These are phyloP conservation scores for Neurospora sp. DNA, from an alignment of 495 filamentous ascomycete species.

Conservation along the genomic window DNA sequence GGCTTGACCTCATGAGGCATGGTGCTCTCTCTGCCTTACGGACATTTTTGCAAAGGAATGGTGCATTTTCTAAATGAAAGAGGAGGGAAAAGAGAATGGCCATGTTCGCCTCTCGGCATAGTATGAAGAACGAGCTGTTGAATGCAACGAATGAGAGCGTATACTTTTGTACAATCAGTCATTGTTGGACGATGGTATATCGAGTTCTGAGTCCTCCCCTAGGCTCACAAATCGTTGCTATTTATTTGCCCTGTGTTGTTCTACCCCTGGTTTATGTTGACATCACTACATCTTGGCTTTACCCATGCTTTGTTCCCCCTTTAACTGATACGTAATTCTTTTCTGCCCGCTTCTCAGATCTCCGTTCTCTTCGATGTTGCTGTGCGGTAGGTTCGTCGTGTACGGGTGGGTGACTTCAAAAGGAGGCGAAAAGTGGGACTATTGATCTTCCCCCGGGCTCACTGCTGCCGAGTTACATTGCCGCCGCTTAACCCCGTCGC, in stretches of 20 bases:
- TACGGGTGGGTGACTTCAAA: background rate
- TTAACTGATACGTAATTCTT: background rate
- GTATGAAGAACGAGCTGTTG: background rate
- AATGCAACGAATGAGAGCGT: background rate
- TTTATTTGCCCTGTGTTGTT: background rate
- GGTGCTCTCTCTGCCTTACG: background rate
- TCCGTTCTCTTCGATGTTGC: background rate
- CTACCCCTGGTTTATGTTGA: background rate
- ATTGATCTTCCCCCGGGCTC: conserved; percentile 4
- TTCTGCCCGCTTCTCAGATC: background rate
- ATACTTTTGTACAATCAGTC: background rate
- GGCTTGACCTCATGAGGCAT: background rate
- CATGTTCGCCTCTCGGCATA: background rate
- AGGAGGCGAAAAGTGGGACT: background rate
- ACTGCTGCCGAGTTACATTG: conserved; percentile 19
- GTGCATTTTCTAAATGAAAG: background rate
- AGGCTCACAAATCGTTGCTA: background rate
- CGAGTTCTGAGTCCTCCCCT: background rate
- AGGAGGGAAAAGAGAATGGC: background rate
- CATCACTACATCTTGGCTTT: background rate
- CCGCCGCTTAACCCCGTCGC: conserved; percentile 7
- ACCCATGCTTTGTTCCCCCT: background rate
- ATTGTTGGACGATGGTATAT: background rate
- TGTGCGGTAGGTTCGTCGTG: background rate
- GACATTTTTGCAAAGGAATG: background rate